phyloP scores from a whole-genome alignment of 116 monocot genomes.

The Posidonia oceanica region DNA sequence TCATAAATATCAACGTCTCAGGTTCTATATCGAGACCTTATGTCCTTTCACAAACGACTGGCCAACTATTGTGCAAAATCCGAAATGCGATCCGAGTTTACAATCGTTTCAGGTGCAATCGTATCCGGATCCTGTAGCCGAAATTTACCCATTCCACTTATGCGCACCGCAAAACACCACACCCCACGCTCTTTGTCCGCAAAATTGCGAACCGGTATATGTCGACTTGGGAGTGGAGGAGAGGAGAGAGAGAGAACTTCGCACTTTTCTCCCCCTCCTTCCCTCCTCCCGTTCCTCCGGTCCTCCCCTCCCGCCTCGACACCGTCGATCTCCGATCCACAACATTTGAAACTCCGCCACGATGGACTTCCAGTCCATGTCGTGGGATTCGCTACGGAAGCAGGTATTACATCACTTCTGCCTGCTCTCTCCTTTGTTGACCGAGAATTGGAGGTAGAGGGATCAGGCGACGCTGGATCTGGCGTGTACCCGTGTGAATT shows the following conservation, averaged over 20 bases:
- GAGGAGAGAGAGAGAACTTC: background rate
- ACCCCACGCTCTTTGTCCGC: background rate
- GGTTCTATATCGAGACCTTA: no score
- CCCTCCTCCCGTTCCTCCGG: no score
- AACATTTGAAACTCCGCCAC: no score
- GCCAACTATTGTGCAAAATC: no score
- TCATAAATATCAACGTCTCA: no score
- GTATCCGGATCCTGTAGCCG: no score
- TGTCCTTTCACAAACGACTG: no score
- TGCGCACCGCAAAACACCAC: background rate
- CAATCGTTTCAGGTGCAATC: no score
- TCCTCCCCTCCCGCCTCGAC: background rate
- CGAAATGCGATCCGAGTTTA: no score
- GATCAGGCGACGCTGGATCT: no score
- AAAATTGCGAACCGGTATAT: no score
- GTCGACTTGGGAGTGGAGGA: background rate
- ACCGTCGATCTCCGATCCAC: background rate
- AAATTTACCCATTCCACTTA: background rate
- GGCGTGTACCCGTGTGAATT: no score
- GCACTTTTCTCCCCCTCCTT: background rate
- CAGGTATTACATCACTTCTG: background rate
- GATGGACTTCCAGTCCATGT: slow-evolving; percentile 7
- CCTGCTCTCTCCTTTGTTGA: background rate
- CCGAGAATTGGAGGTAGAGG: background rate
- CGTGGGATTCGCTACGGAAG: slow-evolving; percentile 8